A percentile compares a stretch with the other conserved stretches of the same genome.
Conservation (phyloP, 495 filamentous ascomycete species). For the Achaetomiella virescens region DNA sequence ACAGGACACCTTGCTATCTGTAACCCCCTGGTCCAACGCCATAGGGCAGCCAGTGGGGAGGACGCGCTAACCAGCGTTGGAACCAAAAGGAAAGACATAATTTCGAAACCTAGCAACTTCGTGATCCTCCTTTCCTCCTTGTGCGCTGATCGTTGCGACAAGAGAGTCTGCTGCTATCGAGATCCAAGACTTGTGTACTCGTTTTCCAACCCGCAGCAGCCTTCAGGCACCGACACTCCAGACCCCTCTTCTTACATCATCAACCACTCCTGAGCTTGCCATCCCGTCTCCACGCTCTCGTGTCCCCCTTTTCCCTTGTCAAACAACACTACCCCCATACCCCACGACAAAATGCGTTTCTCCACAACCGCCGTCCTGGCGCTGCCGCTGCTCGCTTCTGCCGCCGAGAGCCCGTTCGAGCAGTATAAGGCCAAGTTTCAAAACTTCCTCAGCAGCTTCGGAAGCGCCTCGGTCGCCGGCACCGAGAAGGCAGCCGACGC, state of each 20-base stretch:
- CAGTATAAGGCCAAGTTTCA: constrained; percentile 65
- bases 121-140: background rate
- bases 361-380: constrained; percentile 54
- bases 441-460: constrained; percentile 46
- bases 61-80: constrained; percentile 5
- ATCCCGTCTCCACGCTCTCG: constrained; percentile 1
- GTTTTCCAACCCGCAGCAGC: background rate
- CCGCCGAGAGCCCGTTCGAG: constrained; percentile 42
- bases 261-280: background rate
- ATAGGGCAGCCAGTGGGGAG: background rate
- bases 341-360: constrained; percentile 60
- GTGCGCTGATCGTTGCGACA: constrained; percentile 4
- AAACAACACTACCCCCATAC: background rate
- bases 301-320: constrained; percentile 6
- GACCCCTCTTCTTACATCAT: background rate
- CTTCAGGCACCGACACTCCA: background rate
- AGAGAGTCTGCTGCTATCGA: background rate
- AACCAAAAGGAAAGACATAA: constrained; percentile 15
- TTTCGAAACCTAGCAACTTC: constrained; percentile 4
- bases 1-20: constrained; percentile 3
- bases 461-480: constrained; percentile 28
- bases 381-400: constrained; percentile 63
- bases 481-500: constrained; percentile 19
- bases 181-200: background rate
- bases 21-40: constrained; percentile 16